These are phyloP conservation scores for Dalbergia oliveri DNA, from an alignment of 306 rosid genomes.

Conservation along the genomic window DNA sequence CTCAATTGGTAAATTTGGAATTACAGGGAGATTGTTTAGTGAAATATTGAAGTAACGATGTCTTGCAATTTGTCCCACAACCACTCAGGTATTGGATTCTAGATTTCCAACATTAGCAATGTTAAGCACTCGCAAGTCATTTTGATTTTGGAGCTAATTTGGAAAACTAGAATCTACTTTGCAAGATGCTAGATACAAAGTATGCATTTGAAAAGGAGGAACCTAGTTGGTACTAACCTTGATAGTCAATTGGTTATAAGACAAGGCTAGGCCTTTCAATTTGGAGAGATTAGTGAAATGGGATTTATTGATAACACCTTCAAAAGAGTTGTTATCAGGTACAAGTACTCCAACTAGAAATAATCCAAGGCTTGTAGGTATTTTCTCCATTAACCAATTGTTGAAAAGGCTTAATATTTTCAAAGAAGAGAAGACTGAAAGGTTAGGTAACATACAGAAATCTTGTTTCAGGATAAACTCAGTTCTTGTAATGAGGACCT, in stretches of 20 bases:
- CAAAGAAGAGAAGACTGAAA: slow-evolving; percentile 8
- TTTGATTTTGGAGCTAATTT: slow-evolving; percentile 28
- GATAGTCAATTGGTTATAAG: background rate
- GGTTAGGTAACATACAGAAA: slow-evolving; percentile 23
- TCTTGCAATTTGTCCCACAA: background rate
- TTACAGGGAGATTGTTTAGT: background rate
- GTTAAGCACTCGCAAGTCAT: rapidly evolving
- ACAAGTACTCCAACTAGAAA: background rate
- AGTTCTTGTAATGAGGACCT: slow-evolving; percentile 13
- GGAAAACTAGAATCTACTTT: background rate
- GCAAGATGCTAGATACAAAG: background rate
- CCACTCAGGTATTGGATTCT: background rate
- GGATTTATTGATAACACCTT: background rate
- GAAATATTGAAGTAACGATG: background rate
- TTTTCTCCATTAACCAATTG: background rate
- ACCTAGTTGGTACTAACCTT: slow-evolving; percentile 4
- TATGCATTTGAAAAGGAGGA: slow-evolving; percentile 9
- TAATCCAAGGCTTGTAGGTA: background rate
- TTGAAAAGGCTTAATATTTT: background rate
- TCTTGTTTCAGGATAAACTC: background rate
- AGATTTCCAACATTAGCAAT: background rate
- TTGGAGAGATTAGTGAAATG: slow-evolving; percentile 19
- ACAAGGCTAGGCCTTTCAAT: background rate
- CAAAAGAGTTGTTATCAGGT: background rate
- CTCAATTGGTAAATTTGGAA: background rate